Percentiles rank a stretch among this genome's conserved stretches.
Conservation (phyloP, 2,329 filamentous ascomycete species). For the Xylariaceae sp. region DNA sequence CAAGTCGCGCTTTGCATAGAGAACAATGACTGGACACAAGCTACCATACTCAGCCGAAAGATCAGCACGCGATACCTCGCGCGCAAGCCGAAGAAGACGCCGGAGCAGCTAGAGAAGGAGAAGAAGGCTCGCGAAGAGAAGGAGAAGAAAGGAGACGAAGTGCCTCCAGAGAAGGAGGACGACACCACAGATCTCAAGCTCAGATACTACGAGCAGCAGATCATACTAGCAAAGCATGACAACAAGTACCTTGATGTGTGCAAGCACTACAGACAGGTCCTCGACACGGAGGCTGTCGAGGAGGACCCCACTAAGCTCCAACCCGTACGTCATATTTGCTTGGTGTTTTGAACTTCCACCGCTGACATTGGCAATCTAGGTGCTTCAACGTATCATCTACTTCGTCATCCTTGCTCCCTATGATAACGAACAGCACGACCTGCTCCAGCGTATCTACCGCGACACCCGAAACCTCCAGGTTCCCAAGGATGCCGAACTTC, state of each 20-base stretch:
- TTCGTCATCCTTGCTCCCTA: constrained; percentile 94
- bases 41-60: constrained; percentile 88
- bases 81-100: constrained; percentile 83
- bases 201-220: constrained; percentile 95
- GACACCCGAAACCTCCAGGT: constrained; percentile 78
- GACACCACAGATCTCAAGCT: constrained; percentile 96
- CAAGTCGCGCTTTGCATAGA: constrained; percentile 95
- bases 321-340: constrained; percentile 55
- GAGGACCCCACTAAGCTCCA: constrained; percentile 80
- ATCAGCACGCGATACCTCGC: constrained; percentile 92
- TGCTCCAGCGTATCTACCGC: constrained; percentile 85
- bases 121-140: constrained; percentile 84
- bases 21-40: constrained; percentile 93
- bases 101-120: constrained; percentile 86
- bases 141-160: constrained; percentile 71
- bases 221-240: constrained; percentile 91
- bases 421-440: constrained; percentile 97
- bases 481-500: constrained; percentile 72
- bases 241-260: constrained; percentile 95
- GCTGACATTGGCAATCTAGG: constrained; percentile 43
- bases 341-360: background rate
- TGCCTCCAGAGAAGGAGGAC: constrained; percentile 71
- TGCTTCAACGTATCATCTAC: constrained; percentile 92
- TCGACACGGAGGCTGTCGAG: constrained; percentile 94
- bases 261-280: constrained; percentile 95